Evolutionary conservation across 768 basidiomycete genomes (phyloP).

Genomic region (Suillus alpinus): DNA sequence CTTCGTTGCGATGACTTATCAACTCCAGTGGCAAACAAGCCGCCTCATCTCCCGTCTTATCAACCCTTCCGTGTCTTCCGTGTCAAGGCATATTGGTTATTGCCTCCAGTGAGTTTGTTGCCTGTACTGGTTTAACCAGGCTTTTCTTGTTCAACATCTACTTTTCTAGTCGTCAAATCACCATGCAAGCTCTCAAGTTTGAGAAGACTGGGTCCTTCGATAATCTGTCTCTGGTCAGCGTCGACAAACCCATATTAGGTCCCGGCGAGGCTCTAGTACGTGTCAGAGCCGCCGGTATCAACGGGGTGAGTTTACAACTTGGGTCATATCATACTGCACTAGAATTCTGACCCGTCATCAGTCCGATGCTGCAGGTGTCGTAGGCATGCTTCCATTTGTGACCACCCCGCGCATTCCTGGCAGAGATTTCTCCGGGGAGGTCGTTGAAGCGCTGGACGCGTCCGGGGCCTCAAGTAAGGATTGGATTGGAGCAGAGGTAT

Average conservation of each 20-base stretch:
- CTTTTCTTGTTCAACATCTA: not conserved
- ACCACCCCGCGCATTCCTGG: slow-evolving; percentile 30
- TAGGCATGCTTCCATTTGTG: slow-evolving; percentile 29
- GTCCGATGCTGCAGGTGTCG: slow-evolving; percentile 30
- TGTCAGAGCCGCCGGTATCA: slow-evolving; percentile 32
- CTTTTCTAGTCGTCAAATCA: not conserved
- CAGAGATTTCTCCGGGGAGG: slow-evolving; percentile 34
- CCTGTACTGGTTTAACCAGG: not conserved
- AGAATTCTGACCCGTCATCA: slow-evolving; percentile 4
- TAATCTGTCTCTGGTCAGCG: slow-evolving; percentile 18
- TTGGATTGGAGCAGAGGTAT: slow-evolving; percentile 31
- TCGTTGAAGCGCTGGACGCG: slow-evolving; percentile 29
- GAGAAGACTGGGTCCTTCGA: slow-evolving; percentile 31
- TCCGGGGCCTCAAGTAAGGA: slow-evolving; percentile 12
- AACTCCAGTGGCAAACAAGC: not conserved
- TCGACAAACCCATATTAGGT: slow-evolving; percentile 24
- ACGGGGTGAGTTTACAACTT: slow-evolving; percentile 22
- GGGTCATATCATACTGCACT: not conserved
- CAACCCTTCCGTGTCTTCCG: not conserved
- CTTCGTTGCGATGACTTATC: not conserved
- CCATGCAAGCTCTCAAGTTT: slow-evolving; percentile 32
- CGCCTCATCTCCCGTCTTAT: not conserved
- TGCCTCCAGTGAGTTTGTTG: not conserved
- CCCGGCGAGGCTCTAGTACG: slow-evolving; percentile 32
- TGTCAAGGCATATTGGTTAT: not conserved